Evolutionary conservation across 148 eudicot species (phyloP).

Genomic region (Beta vulgaris): DNA sequence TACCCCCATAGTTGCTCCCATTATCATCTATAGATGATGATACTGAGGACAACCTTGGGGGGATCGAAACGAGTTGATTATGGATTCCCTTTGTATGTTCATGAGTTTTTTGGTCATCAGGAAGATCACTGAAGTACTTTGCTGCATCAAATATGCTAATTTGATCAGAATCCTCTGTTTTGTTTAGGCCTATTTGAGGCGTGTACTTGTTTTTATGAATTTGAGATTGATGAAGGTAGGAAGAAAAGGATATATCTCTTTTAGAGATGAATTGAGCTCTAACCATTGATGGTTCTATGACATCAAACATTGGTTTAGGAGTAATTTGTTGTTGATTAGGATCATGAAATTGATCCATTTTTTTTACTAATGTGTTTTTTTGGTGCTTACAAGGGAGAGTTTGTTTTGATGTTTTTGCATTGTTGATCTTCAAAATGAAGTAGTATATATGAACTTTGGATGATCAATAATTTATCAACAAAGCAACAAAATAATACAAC

Average conservation of each 20-base stretch:
- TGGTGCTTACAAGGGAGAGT: neutral
- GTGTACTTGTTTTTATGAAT: neutral
- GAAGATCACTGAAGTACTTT: conserved; percentile 56
- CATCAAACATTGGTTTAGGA: conserved; percentile 27
- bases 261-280: conserved; percentile 34
- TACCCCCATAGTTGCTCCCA: conserved; percentile 20
- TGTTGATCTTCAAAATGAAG: neutral
- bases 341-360: conserved; percentile 22
- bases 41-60: conserved; percentile 51
- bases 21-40: conserved; percentile 41
- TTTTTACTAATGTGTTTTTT: neutral
- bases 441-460: conserved; percentile 18
- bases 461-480: conserved; percentile 24
- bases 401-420: neutral
- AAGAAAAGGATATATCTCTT: conserved; percentile 39
- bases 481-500: conserved; percentile 33
- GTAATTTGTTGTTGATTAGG: conserved; percentile 16
- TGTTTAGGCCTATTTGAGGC: conserved; percentile 5
- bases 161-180: conserved; percentile 46
- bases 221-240: conserved; percentile 33
- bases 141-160: conserved; percentile 77
- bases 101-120: conserved; percentile 22
- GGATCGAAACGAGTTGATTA: conserved; percentile 23
- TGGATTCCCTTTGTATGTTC: conserved; percentile 13
- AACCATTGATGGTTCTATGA: conserved; percentile 32